Percentiles rank a stretch among this genome's conserved stretches.
These are phyloP conservation scores for Cytauxzoon felis DNA, from an alignment of 169 alveolate species.

Conservation along the genomic window DNA sequence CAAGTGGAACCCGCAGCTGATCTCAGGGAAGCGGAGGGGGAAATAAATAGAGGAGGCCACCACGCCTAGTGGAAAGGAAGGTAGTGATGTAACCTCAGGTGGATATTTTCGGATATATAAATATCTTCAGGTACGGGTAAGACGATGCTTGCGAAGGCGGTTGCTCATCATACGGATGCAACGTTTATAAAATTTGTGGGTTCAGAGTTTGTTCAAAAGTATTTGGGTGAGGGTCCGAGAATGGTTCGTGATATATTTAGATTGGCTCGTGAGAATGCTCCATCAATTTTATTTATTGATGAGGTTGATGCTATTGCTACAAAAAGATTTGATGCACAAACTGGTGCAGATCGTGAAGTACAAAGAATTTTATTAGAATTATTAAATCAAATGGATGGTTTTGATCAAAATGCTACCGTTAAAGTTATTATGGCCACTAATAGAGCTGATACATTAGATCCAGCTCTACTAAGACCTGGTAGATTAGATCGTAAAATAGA, in stretches of 20 bases:
- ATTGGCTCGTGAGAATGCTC: constrained; percentile 93
- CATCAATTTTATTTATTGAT: constrained; percentile 96
- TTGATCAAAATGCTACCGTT: constrained; percentile 94
- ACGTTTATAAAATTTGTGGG: constrained; percentile 97
- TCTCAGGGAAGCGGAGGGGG: too few relatives aligned
- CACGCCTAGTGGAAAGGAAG: too few relatives aligned
- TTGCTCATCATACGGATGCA: constrained; percentile 97
- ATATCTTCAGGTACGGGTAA: constrained; percentile 91
- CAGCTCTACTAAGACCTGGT: constrained; percentile 97
- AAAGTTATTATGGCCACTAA: constrained; percentile 98
- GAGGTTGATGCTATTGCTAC: constrained; percentile 98
- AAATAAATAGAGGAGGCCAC: too few relatives aligned
- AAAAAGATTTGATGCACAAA: constrained; percentile 92
- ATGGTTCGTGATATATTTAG: constrained; percentile 98
- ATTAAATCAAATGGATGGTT: constrained; percentile 98
- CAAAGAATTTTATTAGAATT: constrained; percentile 95
- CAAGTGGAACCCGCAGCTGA: too few relatives aligned
- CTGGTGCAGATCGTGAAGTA: constrained; percentile 98
- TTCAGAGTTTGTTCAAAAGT: constrained; percentile 98
- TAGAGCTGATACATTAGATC: constrained; percentile 98
- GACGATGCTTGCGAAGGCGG: constrained; percentile 99
- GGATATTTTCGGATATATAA: too few relatives aligned
- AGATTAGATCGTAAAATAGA: constrained; percentile 96
- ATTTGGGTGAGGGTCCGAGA: constrained; percentile 99
- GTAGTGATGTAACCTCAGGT: too few relatives aligned